Percentiles rank a stretch among this genome's conserved stretches.
Evolutionary conservation across 1,139 yeast species (phyloP).

Genomic region (Blastobotrys aristatus): DNA sequence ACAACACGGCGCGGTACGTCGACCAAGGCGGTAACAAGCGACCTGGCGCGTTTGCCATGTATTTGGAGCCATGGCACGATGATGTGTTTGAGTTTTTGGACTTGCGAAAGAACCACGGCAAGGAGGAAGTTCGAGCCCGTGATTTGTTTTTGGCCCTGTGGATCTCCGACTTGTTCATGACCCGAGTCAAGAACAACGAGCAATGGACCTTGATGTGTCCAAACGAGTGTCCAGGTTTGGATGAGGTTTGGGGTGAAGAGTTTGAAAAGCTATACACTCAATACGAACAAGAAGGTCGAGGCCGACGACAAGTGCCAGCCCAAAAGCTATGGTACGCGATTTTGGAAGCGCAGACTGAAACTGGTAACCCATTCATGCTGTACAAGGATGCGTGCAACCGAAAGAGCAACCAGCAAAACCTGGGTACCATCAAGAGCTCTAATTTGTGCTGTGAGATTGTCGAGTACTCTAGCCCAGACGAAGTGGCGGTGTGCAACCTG

Average conservation of each 20-base stretch:
- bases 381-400: constrained; percentile 84
- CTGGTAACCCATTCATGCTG: constrained; percentile 89
- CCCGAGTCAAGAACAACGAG: constrained; percentile 71
- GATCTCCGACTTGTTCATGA: constrained; percentile 88
- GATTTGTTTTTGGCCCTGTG: constrained; percentile 88
- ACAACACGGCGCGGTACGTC: constrained; percentile 87
- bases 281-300: constrained; percentile 70
- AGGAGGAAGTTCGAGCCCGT: constrained; percentile 85
- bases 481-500: constrained; percentile 86
- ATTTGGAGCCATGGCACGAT: constrained; percentile 89
- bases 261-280: constrained; percentile 64
- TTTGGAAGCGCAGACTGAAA: constrained; percentile 84
- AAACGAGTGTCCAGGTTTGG: constrained; percentile 78
- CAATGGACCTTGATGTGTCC: constrained; percentile 89
- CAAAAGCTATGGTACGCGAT: constrained; percentile 87
- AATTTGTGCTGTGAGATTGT: constrained; percentile 89
- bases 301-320: constrained; percentile 68
- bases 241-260: constrained; percentile 77
- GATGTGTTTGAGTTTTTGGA: constrained; percentile 81
- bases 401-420: constrained; percentile 79
- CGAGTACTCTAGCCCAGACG: constrained; percentile 81
- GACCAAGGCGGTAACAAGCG: constrained; percentile 95
- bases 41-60: constrained; percentile 89
- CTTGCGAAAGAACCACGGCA: constrained; percentile 84
- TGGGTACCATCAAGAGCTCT: constrained; percentile 83